Conservation (phyloP, 129 eudicot genomes). For the Centrapalus pauciflorus region DNA sequence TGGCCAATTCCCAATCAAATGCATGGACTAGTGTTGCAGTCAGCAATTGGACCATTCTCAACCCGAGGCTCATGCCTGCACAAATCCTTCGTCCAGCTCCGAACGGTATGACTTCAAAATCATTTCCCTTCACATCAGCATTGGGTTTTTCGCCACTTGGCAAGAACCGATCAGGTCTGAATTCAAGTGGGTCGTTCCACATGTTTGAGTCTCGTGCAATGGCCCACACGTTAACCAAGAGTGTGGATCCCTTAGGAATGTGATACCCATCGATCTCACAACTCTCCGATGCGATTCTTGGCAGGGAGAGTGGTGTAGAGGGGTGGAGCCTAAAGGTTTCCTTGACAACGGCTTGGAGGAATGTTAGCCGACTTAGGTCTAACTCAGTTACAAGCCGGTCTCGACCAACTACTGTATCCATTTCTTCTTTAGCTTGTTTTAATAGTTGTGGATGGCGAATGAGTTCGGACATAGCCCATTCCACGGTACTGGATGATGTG, state of each 20-base stretch:
- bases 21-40: constrained; percentile 68
- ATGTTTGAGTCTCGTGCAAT: constrained; percentile 74
- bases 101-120: constrained; percentile 73
- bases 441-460: constrained; percentile 56
- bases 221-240: constrained; percentile 93
- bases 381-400: constrained; percentile 53
- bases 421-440: constrained; percentile 51
- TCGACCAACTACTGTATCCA: constrained; percentile 61
- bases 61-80: constrained; percentile 72
- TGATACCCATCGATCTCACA: constrained; percentile 64
- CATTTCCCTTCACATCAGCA: constrained; percentile 57
- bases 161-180: constrained; percentile 62
- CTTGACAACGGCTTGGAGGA: constrained; percentile 65
- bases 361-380: constrained; percentile 51
- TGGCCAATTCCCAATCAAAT: constrained; percentile 55
- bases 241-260: constrained; percentile 67
- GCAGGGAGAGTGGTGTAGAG: constrained; percentile 85
- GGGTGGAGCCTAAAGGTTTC: constrained; percentile 86
- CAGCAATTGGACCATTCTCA: constrained; percentile 73
- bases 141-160: constrained; percentile 58
- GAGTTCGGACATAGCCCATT: constrained; percentile 89
- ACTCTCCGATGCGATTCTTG: constrained; percentile 51
- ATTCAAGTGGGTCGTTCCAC: constrained; percentile 70
- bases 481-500: constrained; percentile 83
- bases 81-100: constrained; percentile 88